Percentiles rank a stretch among this genome's conserved stretches.
Evolutionary conservation across 805 yeast genomes (phyloP).

Genomic region (Kluyveromyces wickerhamii): DNA sequence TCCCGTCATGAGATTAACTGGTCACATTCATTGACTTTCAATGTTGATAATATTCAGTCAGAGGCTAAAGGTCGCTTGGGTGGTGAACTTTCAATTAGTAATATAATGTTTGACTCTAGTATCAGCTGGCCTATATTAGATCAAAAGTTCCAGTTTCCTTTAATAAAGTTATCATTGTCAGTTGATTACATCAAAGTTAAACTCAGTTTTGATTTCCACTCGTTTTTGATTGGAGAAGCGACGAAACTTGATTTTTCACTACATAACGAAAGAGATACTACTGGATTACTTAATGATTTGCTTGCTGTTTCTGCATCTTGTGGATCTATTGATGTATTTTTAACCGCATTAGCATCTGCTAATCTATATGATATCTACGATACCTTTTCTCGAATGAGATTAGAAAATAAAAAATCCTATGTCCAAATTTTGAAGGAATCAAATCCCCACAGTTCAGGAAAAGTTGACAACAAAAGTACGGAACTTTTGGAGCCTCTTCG

Average conservation of each 20-base stretch:
- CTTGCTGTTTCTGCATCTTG: slow-evolving; percentile 45
- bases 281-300: slow-evolving; percentile 47
- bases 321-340: slow-evolving; percentile 48
- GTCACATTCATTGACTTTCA: slow-evolving; percentile 63
- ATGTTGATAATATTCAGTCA: slow-evolving; percentile 44
- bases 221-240: slow-evolving; percentile 59
- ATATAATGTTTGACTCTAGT: slow-evolving; percentile 51
- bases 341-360: slow-evolving; percentile 82
- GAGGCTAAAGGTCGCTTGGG: slow-evolving; percentile 72
- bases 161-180: slow-evolving; percentile 54
- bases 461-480: slow-evolving; percentile 19
- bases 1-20: slow-evolving; percentile 58
- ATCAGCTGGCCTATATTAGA: slow-evolving; percentile 58
- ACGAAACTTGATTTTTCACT: slow-evolving; percentile 43
- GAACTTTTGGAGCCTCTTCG: slow-evolving; percentile 25
- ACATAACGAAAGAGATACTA: slow-evolving; percentile 55
- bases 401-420: slow-evolving; percentile 66
- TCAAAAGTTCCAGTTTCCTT: slow-evolving; percentile 46
- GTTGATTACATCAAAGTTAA: slow-evolving; percentile 49
- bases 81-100: slow-evolving; percentile 48
- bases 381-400: slow-evolving; percentile 60
- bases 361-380: slow-evolving; percentile 71
- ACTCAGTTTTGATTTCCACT: slow-evolving; percentile 76
- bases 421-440: slow-evolving; percentile 67
- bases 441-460: slow-evolving; percentile 21